Evolutionary conservation across 192 early-diverging fungal genomes (phyloP).

Genomic region (Kickxella alabastrina): DNA sequence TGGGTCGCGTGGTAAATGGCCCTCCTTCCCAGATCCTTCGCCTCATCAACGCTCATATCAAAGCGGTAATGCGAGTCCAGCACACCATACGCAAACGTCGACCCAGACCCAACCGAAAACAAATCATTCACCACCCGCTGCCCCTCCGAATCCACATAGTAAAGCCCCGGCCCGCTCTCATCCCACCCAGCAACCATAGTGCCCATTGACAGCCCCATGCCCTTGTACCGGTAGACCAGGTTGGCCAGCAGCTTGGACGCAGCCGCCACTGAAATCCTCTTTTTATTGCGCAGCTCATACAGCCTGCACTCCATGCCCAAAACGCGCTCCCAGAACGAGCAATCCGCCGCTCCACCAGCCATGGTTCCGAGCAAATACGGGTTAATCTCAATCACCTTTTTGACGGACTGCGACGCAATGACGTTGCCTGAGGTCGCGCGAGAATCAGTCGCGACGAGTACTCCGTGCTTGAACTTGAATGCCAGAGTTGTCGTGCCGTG

Average conservation of each 20-base stretch:
- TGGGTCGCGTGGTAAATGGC: slow-evolving; percentile 96
- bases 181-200: slow-evolving; percentile 99
- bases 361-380: slow-evolving; percentile 97
- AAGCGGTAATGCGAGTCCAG: slow-evolving; percentile 82
- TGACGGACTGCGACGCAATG: slow-evolving; percentile 88
- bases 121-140: slow-evolving; percentile 77
- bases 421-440: slow-evolving; percentile 83
- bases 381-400: slow-evolving; percentile 99
- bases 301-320: slow-evolving; percentile 90
- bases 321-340: slow-evolving; percentile 97
- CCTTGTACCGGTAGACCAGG: slow-evolving; percentile 97
- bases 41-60: slow-evolving; percentile 80
- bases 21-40: slow-evolving; percentile 83
- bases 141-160: slow-evolving; percentile 97
- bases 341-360: slow-evolving; percentile 99
- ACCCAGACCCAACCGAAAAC: slow-evolving; percentile 98
- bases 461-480: slow-evolving; percentile 93
- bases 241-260: slow-evolving; percentile 96
- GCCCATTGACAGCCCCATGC: slow-evolving; percentile 99
- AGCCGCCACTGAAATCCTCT: slow-evolving; percentile 96
- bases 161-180: slow-evolving; percentile 81
- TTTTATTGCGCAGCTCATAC: slow-evolving; percentile 96
- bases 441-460: slow-evolving; percentile 95
- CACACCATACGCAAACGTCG: slow-evolving; percentile 98
- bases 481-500: slow-evolving; percentile 98